Base-by-base conservation (phyloP, 345 rosid species). In the Triadica sebifera region DNA sequence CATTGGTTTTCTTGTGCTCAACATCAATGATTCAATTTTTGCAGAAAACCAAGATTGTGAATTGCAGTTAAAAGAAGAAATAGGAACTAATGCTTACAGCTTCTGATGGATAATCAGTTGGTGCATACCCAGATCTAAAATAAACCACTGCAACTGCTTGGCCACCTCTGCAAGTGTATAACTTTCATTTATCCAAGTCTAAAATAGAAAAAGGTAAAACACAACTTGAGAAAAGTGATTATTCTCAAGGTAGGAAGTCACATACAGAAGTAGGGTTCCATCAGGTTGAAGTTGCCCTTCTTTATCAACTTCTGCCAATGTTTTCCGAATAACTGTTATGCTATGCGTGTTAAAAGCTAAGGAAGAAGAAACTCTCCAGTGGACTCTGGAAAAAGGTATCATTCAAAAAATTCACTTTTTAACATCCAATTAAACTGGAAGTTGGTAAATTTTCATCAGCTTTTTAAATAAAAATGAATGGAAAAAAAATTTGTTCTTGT, bases 81-180 rank as follows among this genome's bases (percentile, higher is more conserved):
- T 29, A 20, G 34, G 67, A 34, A 74, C 17, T 62, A 55, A 58
- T 79, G 72, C 92, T 85, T 86, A 96, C 99, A 53, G 93, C 85
- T 82, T 96, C 98, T 67, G 98, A 88, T 13, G 95, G 97, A 84
- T 91, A 90, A 85, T 96, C 97, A 73, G 71, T 75, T 6, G 98
- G 99, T 12, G 96, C 72, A 86, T 96, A 96, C n/a, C 98, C 98
- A 62, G 96, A 86, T 89, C 99, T 89, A 72, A 87, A 93, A 78
- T 96, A 96, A 80, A 90, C 85, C 38, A 96, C 86, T 2, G 98
- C 86, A 37, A 96, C 79, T 81, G 83, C 81, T 78, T 85, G 81
- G 71, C 89, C 91, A 46, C 76, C 90, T 77, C 99, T 96, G 89
- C 84, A 85, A 81, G 66, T 43, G 53, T 69, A 79, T 67, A 71